Evolutionary conservation across 495 filamentous ascomycete genomes (phyloP).

Genomic region (Podospora didyma): DNA sequence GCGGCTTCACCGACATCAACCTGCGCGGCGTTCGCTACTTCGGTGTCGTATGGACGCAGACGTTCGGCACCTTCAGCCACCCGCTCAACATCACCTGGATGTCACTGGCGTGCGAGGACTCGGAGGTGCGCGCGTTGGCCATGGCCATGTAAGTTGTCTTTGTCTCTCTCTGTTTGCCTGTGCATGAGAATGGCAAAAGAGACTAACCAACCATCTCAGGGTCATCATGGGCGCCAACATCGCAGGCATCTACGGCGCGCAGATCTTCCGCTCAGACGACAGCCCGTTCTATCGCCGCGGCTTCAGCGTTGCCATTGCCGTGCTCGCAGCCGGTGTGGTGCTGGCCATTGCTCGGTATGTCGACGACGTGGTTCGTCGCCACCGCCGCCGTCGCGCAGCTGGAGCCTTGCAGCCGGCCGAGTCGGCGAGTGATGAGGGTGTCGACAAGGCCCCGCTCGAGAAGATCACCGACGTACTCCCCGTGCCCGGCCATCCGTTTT

Average conservation of each 20-base stretch:
- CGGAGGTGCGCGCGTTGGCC: slow-evolving; percentile 33
- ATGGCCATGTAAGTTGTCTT: slow-evolving; percentile 40
- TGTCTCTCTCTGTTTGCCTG: slow-evolving; percentile 5
- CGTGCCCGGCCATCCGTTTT: no score
- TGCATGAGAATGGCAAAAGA: no score
- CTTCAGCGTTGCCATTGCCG: slow-evolving; percentile 23
- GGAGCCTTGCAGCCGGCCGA: neutral
- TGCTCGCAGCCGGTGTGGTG: slow-evolving; percentile 17
- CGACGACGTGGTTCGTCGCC: slow-evolving; percentile 27
- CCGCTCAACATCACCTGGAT: slow-evolving; percentile 41
- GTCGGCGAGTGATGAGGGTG: neutral
- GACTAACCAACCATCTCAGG: slow-evolving; percentile 24
- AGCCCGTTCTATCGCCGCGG: slow-evolving; percentile 47
- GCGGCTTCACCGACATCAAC: slow-evolving; percentile 22
- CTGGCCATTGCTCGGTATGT: slow-evolving; percentile 20
- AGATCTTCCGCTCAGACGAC: slow-evolving; percentile 51
- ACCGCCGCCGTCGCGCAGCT: slow-evolving; percentile 3
- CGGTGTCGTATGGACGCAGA: slow-evolving; percentile 49
- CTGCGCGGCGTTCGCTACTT: slow-evolving; percentile 26
- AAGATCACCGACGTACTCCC: no score
- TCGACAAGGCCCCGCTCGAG: neutral
- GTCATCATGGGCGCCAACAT: slow-evolving; percentile 55
- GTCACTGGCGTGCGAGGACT: slow-evolving; percentile 29
- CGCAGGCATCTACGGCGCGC: slow-evolving; percentile 50
- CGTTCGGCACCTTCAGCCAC: slow-evolving; percentile 45